Evolutionary conservation across 257 asterid species (phyloP).

Genomic region (Anisodus acutangulus): DNA sequence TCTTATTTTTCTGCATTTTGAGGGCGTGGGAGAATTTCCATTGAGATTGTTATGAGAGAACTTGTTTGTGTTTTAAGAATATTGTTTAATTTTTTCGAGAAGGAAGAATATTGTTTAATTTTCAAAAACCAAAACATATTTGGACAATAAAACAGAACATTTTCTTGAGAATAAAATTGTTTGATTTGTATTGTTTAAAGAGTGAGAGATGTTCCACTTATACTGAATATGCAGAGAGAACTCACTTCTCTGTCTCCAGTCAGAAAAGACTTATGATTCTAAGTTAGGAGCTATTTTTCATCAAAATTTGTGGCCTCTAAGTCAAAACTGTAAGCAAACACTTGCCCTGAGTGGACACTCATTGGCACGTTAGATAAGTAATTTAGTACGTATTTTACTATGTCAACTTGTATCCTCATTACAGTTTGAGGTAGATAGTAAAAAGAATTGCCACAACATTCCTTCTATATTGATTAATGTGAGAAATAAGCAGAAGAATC

Average conservation of each 20-base stretch:
- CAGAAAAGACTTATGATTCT: neutral
- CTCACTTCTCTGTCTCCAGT: neutral
- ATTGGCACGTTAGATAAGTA: neutral
- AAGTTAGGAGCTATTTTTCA: neutral
- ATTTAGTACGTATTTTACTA: neutral
- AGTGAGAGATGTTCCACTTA: neutral
- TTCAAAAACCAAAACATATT: neutral
- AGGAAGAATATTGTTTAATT: neutral
- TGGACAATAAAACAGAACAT: neutral
- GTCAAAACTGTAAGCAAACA: neutral
- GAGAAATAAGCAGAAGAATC: neutral
- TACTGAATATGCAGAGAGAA: neutral
- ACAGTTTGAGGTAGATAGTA: neutral
- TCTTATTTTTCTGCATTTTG: no score
- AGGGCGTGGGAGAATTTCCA: no score
- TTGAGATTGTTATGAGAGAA: neutral
- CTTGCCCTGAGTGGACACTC: neutral
- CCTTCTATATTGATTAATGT: neutral
- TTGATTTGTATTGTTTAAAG: neutral
- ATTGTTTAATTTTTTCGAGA: neutral
- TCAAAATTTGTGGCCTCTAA: neutral
- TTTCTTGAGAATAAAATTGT: neutral
- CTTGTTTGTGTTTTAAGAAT: neutral
- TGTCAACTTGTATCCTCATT: neutral
- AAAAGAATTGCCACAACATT: neutral